phyloP scores from a whole-genome alignment of 805 yeast species.

The Candida silvatica region DNA sequence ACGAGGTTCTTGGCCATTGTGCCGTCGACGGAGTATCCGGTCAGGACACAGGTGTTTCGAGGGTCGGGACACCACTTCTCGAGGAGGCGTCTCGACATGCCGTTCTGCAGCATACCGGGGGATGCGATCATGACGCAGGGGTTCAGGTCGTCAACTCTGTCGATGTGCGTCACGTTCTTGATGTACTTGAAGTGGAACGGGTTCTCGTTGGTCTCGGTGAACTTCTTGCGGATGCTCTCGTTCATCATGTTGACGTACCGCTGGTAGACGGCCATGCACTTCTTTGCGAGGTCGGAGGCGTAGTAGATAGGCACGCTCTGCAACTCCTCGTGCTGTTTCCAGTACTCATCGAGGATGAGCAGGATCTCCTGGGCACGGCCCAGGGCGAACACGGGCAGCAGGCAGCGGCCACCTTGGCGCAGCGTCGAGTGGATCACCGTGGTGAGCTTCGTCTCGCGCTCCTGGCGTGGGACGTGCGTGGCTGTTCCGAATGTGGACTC shows the following conservation, averaged over 20 bases:
- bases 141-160: slow-evolving; percentile 83
- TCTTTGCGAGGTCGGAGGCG: slow-evolving; percentile 89
- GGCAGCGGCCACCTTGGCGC: slow-evolving; percentile 80
- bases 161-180: slow-evolving; percentile 69
- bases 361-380: slow-evolving; percentile 95
- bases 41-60: slow-evolving; percentile 74
- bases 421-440: slow-evolving; percentile 78
- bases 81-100: slow-evolving; percentile 81
- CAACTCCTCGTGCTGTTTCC: slow-evolving; percentile 78
- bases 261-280: slow-evolving; percentile 96
- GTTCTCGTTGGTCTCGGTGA: slow-evolving; percentile 70
- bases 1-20: slow-evolving; percentile 90
- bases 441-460: slow-evolving; percentile 76
- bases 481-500: slow-evolving; percentile 98
- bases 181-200: slow-evolving; percentile 89
- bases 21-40: slow-evolving; percentile 98
- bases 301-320: slow-evolving; percentile 78
- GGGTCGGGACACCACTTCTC: slow-evolving; percentile 98
- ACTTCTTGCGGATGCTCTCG: slow-evolving; percentile 70
- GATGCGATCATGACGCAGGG: slow-evolving; percentile 95
- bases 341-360: slow-evolving; percentile 87
- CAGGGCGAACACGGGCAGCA: slow-evolving; percentile 90
- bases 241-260: slow-evolving; percentile 97
- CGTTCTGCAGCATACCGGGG: slow-evolving; percentile 98
- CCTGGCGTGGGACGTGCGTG: slow-evolving; percentile 84